Conservation (phyloP, 306 rosid species). For the Neltuma alba region DNA sequence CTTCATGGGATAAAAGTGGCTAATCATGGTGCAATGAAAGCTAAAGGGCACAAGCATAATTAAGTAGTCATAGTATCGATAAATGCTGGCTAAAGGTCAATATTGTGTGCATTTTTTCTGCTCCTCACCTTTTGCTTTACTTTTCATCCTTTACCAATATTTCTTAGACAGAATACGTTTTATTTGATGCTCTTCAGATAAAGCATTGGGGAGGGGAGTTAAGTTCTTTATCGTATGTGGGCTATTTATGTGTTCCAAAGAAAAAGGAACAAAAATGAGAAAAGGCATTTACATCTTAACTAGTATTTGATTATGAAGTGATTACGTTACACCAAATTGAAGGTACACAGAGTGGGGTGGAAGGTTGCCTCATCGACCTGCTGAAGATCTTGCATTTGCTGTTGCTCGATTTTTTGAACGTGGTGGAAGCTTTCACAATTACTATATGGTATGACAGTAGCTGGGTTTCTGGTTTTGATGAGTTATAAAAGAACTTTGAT, state of each 20-base stretch:
- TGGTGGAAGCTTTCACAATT: conserved; percentile 96
- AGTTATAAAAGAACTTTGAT: conserved; percentile 1
- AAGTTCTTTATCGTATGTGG: not conserved
- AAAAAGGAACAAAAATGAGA: conserved; percentile 13
- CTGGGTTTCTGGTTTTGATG: conserved; percentile 22
- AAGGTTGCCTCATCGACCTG: conserved; percentile 91
- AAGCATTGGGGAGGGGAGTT: not conserved
- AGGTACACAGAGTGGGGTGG: conserved; percentile 94
- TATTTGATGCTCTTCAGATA: not conserved
- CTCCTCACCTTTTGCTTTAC: not conserved
- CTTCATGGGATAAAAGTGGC: too few species aligned
- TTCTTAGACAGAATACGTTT: not conserved
- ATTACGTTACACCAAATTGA: conserved; percentile 37
- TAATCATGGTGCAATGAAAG: conserved; percentile 23
- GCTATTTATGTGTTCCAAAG: not conserved
- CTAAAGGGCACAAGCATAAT: not conserved
- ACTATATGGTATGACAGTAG: conserved; percentile 76
- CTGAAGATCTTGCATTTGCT: conserved; percentile 96
- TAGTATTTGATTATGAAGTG: conserved; percentile 20
- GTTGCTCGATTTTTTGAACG: conserved; percentile 96
- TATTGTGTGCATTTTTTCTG: conserved; percentile 15
- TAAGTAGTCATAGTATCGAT: conserved; percentile 7
- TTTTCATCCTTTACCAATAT: not conserved
- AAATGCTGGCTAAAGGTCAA: conserved; percentile 24
- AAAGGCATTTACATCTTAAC: conserved; percentile 15